phyloP scores from a whole-genome alignment of 805 yeast species.

The Zygosaccharomyces bisporus region DNA sequence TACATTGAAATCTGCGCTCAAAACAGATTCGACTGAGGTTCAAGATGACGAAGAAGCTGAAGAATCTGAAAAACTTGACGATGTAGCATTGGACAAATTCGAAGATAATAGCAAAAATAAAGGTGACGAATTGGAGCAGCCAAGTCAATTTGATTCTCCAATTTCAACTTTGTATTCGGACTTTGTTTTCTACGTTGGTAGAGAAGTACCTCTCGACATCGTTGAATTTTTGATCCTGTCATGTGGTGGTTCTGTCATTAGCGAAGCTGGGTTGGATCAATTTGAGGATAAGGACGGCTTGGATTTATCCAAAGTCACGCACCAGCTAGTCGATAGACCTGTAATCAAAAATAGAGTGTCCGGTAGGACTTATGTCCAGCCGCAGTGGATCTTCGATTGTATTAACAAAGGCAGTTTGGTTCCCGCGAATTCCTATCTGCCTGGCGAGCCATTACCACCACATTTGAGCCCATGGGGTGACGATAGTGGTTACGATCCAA shows the following conservation, averaged over 20 bases:
- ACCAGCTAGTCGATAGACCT: conserved; percentile 94
- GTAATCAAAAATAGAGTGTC: conserved; percentile 68
- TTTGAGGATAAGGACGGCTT: conserved; percentile 44
- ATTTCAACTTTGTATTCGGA: conserved; percentile 64
- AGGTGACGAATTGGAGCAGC: conserved; percentile 73
- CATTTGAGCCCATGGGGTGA: conserved; percentile 99
- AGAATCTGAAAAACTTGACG: conserved; percentile 41
- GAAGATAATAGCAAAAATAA: conserved; percentile 56
- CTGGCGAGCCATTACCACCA: conserved; percentile 94
- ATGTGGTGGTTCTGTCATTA: conserved; percentile 78
- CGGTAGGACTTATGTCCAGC: conserved; percentile 92
- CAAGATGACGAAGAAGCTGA: conserved; percentile 38
- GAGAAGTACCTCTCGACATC: conserved; percentile 92
- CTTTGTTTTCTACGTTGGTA: conserved; percentile 81
- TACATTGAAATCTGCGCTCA: conserved; percentile 54
- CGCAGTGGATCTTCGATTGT: conserved; percentile 96
- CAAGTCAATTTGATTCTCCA: conserved; percentile 53
- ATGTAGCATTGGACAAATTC: conserved; percentile 65
- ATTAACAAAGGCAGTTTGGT: conserved; percentile 72
- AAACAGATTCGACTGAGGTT: conserved; percentile 40
- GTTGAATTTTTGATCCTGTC: conserved; percentile 83
- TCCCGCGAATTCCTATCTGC: conserved; percentile 79
- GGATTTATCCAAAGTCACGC: conserved; percentile 72
- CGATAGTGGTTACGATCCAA: conserved; percentile 84
- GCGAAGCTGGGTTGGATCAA: conserved; percentile 86